These are phyloP conservation scores for Lachancea kluyveri DNA, from an alignment of 805 yeast species.

Conservation along the genomic window DNA sequence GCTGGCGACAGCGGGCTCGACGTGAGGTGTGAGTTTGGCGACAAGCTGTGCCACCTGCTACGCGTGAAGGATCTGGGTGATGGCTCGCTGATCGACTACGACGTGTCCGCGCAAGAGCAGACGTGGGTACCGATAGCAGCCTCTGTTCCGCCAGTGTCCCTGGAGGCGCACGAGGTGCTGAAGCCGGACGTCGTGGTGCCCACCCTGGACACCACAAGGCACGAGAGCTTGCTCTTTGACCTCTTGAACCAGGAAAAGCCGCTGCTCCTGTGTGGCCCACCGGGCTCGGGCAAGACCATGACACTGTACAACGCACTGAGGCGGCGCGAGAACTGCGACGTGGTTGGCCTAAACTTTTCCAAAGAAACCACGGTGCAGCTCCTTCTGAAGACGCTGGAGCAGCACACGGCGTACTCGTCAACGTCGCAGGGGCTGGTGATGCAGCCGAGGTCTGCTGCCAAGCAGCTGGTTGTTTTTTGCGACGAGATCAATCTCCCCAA, in stretches of 20 bases:
- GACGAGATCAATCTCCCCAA: slow-evolving; percentile 87
- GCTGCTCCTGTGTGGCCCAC: slow-evolving; percentile 85
- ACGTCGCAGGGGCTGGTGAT: slow-evolving; percentile 47
- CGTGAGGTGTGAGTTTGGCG: slow-evolving; percentile 3
- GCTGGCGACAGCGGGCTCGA: slow-evolving; percentile 6
- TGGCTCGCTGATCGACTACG: slow-evolving; percentile 35
- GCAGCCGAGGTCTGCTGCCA: slow-evolving; percentile 54
- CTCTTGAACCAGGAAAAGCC: slow-evolving; percentile 53
- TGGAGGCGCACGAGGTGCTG: slow-evolving; percentile 55
- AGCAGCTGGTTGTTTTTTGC: slow-evolving; percentile 77
- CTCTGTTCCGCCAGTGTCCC: slow-evolving; percentile 35
- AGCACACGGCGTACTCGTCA: slow-evolving; percentile 56
- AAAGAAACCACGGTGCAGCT: slow-evolving; percentile 65
- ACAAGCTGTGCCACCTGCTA: not conserved
- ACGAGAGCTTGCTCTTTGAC: slow-evolving; percentile 54
- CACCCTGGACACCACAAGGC: slow-evolving; percentile 69
- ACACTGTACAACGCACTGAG: slow-evolving; percentile 65
- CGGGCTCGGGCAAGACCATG: slow-evolving; percentile 97
- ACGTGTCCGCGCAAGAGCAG: slow-evolving; percentile 39
- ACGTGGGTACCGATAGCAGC: slow-evolving; percentile 40
- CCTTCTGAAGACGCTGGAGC: slow-evolving; percentile 61
- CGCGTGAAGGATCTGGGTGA: slow-evolving; percentile 1
- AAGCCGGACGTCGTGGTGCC: slow-evolving; percentile 65
- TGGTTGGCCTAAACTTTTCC: slow-evolving; percentile 73
- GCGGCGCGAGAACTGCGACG: slow-evolving; percentile 47